Evolutionary conservation across 1,139 yeast species (phyloP), one percentile per base, ranked within the genome.

Genomic region (Pichia inconspicua): DNA sequence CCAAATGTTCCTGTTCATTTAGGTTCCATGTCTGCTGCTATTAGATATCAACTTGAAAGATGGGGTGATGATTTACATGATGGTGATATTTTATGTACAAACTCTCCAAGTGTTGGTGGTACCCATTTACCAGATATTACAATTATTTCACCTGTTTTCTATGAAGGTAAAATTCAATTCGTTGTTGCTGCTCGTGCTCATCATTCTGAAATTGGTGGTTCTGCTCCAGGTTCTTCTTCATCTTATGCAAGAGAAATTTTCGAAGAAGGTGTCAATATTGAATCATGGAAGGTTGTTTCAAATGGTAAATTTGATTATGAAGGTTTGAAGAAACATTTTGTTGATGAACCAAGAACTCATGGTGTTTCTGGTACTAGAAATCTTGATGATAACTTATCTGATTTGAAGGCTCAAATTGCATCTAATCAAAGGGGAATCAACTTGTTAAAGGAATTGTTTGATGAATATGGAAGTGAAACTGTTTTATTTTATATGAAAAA

Each of bases 91-190:
- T 58, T 78, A 38, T 75, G 76, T 25, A 69, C 81, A 1, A 78
- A 78, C 57, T 80, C 77, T 57, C 83, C 83, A 6, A 66, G 67
- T 47, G 79, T 80, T 41, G 83, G 83, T 40, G 84, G 83, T 5
- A 75, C 82, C 0, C 83, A 78, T 64, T 68, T 78, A 48, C 84
- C 94, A 2, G 92, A 84, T 59, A 81, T 84, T 45, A 84, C 94
- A 0, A 87, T 87, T 8, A 82, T 85, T n/a, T 81, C 89, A 11
- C 83, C 84, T 4, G 82, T 77, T 1, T 73, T 73, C 49, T 54
- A 60, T 27, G 69, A 68, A 9, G 64, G 64, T 28, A 43, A 59
- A 36, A 71, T 80, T 40, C 72, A 75, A 41, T 80, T 80, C 53
- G 77, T 77, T 66, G 80, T 76, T 25, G 86, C 85, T 2, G 71